These are phyloP conservation scores for Aschersonia sp. DNA, from an alignment of 2,329 filamentous ascomycete species.

Conservation along the genomic window DNA sequence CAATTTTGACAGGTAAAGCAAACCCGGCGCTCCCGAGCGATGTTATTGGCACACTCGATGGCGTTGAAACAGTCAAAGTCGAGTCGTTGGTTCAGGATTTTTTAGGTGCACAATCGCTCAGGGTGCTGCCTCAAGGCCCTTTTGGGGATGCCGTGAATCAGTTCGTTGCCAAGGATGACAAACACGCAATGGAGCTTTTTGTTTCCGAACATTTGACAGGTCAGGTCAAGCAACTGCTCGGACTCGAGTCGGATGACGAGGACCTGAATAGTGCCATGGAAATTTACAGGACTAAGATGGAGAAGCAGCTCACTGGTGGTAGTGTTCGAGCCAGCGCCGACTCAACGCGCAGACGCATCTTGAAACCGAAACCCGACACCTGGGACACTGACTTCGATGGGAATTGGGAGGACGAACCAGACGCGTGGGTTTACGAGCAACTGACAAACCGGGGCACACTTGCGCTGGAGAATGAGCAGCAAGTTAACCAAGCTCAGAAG, in stretches of 20 bases:
- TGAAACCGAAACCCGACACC: constrained; percentile 61
- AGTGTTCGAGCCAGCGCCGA: constrained; percentile 25
- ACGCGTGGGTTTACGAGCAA: constrained; percentile 29
- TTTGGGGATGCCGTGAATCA: constrained; percentile 88
- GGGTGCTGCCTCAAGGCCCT: constrained; percentile 80
- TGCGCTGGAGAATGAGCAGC: too few species aligned
- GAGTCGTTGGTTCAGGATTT: constrained; percentile 82
- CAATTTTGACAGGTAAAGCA: constrained; percentile 13
- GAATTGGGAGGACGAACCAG: constrained; percentile 67
- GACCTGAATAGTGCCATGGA: constrained; percentile 64
- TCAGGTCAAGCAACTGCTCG: constrained; percentile 56
- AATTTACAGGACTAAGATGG: constrained; percentile 51
- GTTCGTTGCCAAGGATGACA: constrained; percentile 92
- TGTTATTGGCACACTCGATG: constrained; percentile 38
- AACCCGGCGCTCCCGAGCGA: constrained; percentile 44
- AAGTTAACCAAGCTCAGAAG: constrained; percentile 15
- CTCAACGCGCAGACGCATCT: constrained; percentile 23
- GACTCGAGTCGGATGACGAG: constrained; percentile 46
- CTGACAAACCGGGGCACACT: too few species aligned
- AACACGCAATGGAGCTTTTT: constrained; percentile 75
- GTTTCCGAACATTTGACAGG: constrained; percentile 56
- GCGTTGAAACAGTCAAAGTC: constrained; percentile 62
- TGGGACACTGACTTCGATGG: constrained; percentile 92
- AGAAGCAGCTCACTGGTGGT: constrained; percentile 53
- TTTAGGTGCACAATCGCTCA: constrained; percentile 72